Evolutionary conservation across 805 yeast species (phyloP).

Genomic region (Ogataea ganodermae): DNA sequence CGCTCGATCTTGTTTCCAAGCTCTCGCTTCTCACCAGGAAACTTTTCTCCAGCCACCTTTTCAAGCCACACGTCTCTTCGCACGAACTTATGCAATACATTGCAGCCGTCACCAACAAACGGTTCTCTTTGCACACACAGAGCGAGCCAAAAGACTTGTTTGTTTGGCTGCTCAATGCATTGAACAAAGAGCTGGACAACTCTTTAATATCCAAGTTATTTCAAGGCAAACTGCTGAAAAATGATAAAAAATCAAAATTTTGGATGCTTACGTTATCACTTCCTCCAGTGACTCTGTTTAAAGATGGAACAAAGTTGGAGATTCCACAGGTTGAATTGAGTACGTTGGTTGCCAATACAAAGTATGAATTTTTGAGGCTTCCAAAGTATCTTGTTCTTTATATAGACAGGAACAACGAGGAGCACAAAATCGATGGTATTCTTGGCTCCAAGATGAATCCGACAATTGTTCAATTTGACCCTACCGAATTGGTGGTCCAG

Average conservation of each 20-base stretch:
- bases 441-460: conserved; percentile 50
- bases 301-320: conserved; percentile 44
- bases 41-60: conserved; percentile 63
- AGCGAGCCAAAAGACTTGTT: conserved; percentile 59
- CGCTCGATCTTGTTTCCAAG: conserved; percentile 43
- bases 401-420: conserved; percentile 52
- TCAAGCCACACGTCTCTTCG: conserved; percentile 64
- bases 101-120: conserved; percentile 43
- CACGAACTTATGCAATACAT: conserved; percentile 61
- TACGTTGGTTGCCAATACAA: conserved; percentile 44
- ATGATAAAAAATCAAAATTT: conserved; percentile 41
- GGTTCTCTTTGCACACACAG: conserved; percentile 41
- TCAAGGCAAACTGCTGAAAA: conserved; percentile 47
- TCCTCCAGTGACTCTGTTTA: conserved; percentile 59
- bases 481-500: conserved; percentile 32
- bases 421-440: conserved; percentile 33
- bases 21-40: conserved; percentile 53
- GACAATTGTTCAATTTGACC: conserved; percentile 63
- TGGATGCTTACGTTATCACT: conserved; percentile 60
- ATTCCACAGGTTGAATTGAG: conserved; percentile 54
- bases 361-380: conserved; percentile 41
- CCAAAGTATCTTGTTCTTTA: conserved; percentile 61
- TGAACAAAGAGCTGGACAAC: conserved; percentile 19
- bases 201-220: conserved; percentile 40
- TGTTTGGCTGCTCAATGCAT: conserved; percentile 57